Base-by-base conservation (phyloP, 1,284 basidiomycete genomes). In the Leccinum angustisporum region DNA sequence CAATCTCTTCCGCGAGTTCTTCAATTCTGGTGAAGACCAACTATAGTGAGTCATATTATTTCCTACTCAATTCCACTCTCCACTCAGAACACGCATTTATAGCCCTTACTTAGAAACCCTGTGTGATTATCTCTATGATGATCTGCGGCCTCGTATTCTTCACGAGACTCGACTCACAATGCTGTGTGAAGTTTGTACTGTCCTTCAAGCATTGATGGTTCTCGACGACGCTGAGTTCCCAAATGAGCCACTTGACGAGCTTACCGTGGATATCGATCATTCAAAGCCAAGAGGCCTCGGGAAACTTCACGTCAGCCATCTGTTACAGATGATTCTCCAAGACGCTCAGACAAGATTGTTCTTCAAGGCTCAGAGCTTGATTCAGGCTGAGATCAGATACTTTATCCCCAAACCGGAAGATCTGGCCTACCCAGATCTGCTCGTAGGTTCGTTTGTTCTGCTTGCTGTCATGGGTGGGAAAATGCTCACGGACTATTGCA, bases 311-410 rank as follows among this genome's bases (percentile, higher is more conserved):
- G 86, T 88, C 57, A 83, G 87, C 62, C 85, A 90, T 58, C 78
- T 97, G 6, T 77, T 97, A 48, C 85, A 91, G 70, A 94, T 95
- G 85, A 90, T 97, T 1, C 77, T 97, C 25, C 94, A 97, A 74
- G 95, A 97, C 71, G 94, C 94, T 1, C 95, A 97, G 78, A 97
- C 95, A 6, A 80, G 94, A 58, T 76, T 97, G 57, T 94, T 97
- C 67, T 97, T 97, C 82, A 91, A 96, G 71, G 95, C 95, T 8
- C 95, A 97, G 75, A 85, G 92, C 1, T 83, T 97, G 55, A 87
- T 97, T 53, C 91, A 95, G 70, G 83, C 85, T 33, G 95, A 97
- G 56, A 93, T 97, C 50, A 79, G 90, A 68, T 88, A 92, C 71
- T 97, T 91, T 75, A 81, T 82, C 1, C 88, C 93, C 0, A 90